A percentile compares a stretch with the other conserved stretches of the same genome.
Conservation (phyloP, 2,329 filamentous ascomycete species). For the Corynespora cassiicola region DNA sequence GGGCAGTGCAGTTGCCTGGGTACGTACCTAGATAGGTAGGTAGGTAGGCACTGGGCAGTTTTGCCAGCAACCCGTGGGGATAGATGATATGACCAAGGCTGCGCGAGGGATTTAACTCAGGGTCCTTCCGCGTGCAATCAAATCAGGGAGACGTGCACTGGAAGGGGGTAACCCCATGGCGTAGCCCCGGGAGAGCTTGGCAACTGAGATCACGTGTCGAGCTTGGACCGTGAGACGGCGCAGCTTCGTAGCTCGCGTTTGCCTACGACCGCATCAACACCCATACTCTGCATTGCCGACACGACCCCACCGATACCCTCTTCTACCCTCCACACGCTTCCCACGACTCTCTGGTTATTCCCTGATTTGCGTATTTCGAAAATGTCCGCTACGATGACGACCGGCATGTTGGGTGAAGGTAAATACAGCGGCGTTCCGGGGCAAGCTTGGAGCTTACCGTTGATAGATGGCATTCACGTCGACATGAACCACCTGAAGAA, state of each 20-base stretch:
- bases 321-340: constrained; percentile 5
- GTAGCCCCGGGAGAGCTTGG: too few relatives aligned
- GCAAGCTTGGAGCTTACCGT: constrained; percentile 31
- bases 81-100: too few relatives aligned
- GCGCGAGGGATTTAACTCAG: too few relatives aligned
- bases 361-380: too few relatives aligned
- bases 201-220: constrained; percentile 5
- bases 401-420: constrained; percentile 49
- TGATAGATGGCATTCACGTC: constrained; percentile 93
- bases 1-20: too few relatives aligned
- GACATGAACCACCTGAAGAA: constrained; percentile 99
- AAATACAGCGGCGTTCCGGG: constrained; percentile 12
- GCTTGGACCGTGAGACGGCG: background rate
- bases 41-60: too few relatives aligned
- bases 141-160: too few relatives aligned
- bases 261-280: constrained; percentile 13
- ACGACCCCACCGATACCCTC: constrained; percentile 6
- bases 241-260: constrained; percentile 17
- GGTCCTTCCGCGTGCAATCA: too few relatives aligned
- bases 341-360: background rate
- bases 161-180: too few relatives aligned
- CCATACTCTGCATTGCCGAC: constrained; percentile 7
- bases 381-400: constrained; percentile 35
- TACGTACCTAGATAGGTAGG: too few relatives aligned
- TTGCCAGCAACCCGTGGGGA: too few relatives aligned